phyloP scores from a whole-genome alignment of 352 stramenopile species.

The Phytophthora sansomeana region DNA sequence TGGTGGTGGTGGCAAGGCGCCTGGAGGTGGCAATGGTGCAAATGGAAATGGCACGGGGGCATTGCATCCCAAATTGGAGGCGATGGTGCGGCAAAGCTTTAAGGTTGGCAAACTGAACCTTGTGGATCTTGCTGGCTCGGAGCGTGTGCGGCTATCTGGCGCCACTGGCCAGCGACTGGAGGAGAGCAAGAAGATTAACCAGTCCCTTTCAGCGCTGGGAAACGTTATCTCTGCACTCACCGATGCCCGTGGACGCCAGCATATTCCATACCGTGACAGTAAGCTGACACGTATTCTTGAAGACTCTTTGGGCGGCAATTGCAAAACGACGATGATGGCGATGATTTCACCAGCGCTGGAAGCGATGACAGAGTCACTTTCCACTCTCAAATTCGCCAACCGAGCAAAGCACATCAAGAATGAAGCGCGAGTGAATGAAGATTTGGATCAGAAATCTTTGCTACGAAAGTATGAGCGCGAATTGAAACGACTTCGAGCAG shows the following conservation, averaged over 20 bases:
- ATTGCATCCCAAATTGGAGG: slow-evolving; percentile 83
- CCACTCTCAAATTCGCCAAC: slow-evolving; percentile 95
- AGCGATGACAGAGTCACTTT: slow-evolving; percentile 92
- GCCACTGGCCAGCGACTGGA: slow-evolving; percentile 90
- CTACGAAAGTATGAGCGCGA: slow-evolving; percentile 96
- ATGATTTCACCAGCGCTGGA: slow-evolving; percentile 94
- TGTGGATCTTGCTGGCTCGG: slow-evolving; percentile 93
- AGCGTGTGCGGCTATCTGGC: slow-evolving; percentile 89
- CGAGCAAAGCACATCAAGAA: slow-evolving; percentile 95
- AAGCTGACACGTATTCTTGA: slow-evolving; percentile 95
- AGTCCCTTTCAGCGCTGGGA: slow-evolving; percentile 90
- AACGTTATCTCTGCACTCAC: slow-evolving; percentile 93
- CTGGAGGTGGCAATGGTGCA: slow-evolving; percentile 23
- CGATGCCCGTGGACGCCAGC: slow-evolving; percentile 84
- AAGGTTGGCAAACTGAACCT: slow-evolving; percentile 96
- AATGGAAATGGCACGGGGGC: slow-evolving; percentile 42
- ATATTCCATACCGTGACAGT: slow-evolving; percentile 94
- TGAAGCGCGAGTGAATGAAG: slow-evolving; percentile 91
- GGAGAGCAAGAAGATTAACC: slow-evolving; percentile 95
- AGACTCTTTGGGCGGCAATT: slow-evolving; percentile 92
- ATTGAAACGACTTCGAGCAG: slow-evolving; percentile 91
- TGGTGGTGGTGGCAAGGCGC: slow-evolving; percentile 12
- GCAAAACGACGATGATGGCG: slow-evolving; percentile 97
- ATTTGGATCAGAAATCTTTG: slow-evolving; percentile 94
- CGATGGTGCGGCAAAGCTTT: slow-evolving; percentile 93